Evolutionary conservation across 441 rosid genomes (phyloP).

Genomic region (Erodium moschatum): DNA sequence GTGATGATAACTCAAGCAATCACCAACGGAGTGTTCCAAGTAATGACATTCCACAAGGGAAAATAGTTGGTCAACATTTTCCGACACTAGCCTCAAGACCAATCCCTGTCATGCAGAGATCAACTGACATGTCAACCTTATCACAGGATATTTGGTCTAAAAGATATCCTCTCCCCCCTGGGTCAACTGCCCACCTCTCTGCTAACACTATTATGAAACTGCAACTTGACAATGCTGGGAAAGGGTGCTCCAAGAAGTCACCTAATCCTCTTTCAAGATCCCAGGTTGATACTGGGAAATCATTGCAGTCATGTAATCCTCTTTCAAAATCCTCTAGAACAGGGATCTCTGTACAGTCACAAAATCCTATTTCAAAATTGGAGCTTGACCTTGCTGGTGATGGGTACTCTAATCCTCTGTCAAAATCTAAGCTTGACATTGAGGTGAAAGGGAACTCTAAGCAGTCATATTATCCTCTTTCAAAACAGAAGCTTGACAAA

Average conservation of each 20-base stretch:
- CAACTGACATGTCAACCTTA: slow-evolving; percentile 7
- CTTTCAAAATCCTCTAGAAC: background rate
- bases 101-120: slow-evolving; percentile 8
- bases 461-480: background rate
- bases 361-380: background rate
- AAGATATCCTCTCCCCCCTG: background rate
- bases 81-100: background rate
- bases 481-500: background rate
- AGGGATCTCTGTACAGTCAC: background rate
- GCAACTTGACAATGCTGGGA: background rate
- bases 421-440: background rate
- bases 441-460: background rate
- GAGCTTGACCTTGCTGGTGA: background rate
- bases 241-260: background rate
- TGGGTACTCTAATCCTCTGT: background rate
- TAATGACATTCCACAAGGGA: background rate
- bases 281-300: background rate
- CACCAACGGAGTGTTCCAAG: background rate
- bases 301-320: background rate
- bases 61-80: slow-evolving; percentile 9
- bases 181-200: slow-evolving; percentile 1
- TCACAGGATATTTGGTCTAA: slow-evolving; percentile 7
- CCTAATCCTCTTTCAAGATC: background rate
- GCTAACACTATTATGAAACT: background rate
- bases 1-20: slow-evolving; percentile 9